phyloP scores from a whole-genome alignment of 495 filamentous ascomycete species.

The Bacidia gigantensis region DNA sequence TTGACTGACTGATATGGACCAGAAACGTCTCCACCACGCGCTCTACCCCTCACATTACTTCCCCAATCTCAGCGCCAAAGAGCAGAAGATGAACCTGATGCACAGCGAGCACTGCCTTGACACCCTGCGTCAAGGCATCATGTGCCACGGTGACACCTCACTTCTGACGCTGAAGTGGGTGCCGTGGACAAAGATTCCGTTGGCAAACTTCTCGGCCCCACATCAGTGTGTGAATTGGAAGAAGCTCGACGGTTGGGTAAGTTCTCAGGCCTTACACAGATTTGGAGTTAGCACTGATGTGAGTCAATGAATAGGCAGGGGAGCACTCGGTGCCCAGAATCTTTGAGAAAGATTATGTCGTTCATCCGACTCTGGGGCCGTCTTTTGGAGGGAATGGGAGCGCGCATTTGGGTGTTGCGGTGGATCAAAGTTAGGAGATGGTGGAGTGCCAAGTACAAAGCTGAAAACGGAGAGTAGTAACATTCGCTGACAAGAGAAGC shows the following conservation, averaged over 20 bases:
- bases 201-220: neutral
- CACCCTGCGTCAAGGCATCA: slow-evolving; percentile 23
- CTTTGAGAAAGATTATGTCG: too few relatives aligned
- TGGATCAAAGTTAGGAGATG: too few relatives aligned
- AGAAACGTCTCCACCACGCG: neutral
- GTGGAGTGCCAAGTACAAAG: too few relatives aligned
- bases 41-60: neutral
- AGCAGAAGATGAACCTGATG: slow-evolving; percentile 6
- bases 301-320: too few relatives aligned
- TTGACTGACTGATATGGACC: neutral
- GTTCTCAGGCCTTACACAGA: too few relatives aligned
- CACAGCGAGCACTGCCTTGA: slow-evolving; percentile 24
- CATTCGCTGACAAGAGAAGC: too few relatives aligned
- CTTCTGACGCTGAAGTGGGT: slow-evolving; percentile 15
- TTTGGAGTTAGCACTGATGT: too few relatives aligned
- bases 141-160: slow-evolving; percentile 21
- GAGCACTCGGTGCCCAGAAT: too few relatives aligned
- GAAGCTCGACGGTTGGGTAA: neutral
- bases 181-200: neutral
- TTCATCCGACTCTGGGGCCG: too few relatives aligned
- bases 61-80: neutral
- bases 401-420: too few relatives aligned
- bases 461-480: too few relatives aligned
- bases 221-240: neutral
- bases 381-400: too few relatives aligned